Conservation (phyloP, 495 filamentous ascomycete species). For the Hypoxylon lienhwacheense region DNA sequence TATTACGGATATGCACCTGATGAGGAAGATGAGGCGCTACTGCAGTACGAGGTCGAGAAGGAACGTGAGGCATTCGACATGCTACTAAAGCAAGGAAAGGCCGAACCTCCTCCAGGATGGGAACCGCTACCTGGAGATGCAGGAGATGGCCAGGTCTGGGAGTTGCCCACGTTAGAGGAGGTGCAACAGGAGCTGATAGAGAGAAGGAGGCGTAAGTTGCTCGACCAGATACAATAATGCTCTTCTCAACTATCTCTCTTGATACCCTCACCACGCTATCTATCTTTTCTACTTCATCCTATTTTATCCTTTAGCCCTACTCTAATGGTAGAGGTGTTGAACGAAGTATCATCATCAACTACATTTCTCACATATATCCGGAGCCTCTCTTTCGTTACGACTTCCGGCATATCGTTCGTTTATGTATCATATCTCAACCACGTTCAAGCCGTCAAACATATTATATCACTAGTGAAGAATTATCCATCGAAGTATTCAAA, state of each 20-base stretch:
- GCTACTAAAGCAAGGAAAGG: conserved; percentile 49
- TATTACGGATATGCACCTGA: conserved; percentile 96
- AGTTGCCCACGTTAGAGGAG: conserved; percentile 81
- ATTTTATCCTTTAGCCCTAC: not conserved
- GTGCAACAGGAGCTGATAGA: conserved; percentile 92
- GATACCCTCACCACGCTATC: no score
- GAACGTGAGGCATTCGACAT: conserved; percentile 78
- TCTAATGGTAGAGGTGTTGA: conserved; percentile 1
- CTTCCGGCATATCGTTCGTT: conserved; percentile 19
- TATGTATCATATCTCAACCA: conserved; percentile 11
- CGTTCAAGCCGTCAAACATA: not conserved
- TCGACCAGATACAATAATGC: conserved; percentile 59
- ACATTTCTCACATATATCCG: conserved; percentile 19
- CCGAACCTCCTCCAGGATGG: conserved; percentile 65
- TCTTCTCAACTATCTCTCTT: conserved; percentile 1
- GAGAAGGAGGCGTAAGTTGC: conserved; percentile 73
- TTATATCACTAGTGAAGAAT: not conserved
- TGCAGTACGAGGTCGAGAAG: conserved; percentile 80
- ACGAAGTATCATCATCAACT: conserved; percentile 9
- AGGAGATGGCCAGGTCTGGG: conserved; percentile 83
- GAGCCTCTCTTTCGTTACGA: conserved; percentile 23
- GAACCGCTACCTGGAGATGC: conserved; percentile 82
- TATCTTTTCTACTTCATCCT: not conserved
- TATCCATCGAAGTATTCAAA: not conserved
- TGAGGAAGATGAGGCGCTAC: conserved; percentile 84